A percentile compares a stretch with the other conserved stretches of the same genome.
These are phyloP conservation scores for Radiomyces spectabilis DNA, from an alignment of 192 early-diverging fungal genomes.

Conservation along the genomic window DNA sequence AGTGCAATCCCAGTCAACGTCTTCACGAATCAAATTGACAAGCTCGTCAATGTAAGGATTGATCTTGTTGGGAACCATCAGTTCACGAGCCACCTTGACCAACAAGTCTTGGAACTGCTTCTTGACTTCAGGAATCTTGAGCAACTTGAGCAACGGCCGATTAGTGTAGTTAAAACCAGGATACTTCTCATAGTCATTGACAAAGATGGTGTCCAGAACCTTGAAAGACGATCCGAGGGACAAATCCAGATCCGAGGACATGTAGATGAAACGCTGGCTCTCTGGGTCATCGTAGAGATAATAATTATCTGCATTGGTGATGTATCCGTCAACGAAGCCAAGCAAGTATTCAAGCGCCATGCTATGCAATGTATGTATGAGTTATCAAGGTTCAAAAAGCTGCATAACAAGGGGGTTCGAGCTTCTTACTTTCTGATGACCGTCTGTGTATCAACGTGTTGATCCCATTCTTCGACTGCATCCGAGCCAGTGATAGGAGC, in stretches of 20 bases:
- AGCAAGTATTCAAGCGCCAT: slow-evolving; percentile 6
- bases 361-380: neutral
- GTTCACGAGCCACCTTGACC: neutral
- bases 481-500: slow-evolving; percentile 7
- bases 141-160: neutral
- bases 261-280: neutral
- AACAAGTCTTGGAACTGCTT: neutral
- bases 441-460: slow-evolving; percentile 8
- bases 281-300: slow-evolving; percentile 2
- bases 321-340: slow-evolving; percentile 9
- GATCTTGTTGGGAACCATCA: neutral
- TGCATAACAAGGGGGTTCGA: too few relatives aligned
- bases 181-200: slow-evolving; percentile 6
- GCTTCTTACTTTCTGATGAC: slow-evolving; percentile 16
- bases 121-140: neutral
- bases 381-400: neutral
- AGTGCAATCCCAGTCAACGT: slow-evolving; percentile 7
- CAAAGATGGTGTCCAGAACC: neutral
- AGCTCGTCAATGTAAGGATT: slow-evolving; percentile 3
- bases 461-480: slow-evolving; percentile 13
- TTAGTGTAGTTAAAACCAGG: neutral
- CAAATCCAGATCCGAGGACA: slow-evolving; percentile 14
- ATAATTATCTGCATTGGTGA: slow-evolving; percentile 7
- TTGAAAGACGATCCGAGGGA: too few relatives aligned
- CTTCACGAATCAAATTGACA: neutral